Percentiles rank a stretch among this genome's conserved stretches.
Conservation (phyloP, 1,139 yeast genomes). For the Suhomyces wounanorum region DNA sequence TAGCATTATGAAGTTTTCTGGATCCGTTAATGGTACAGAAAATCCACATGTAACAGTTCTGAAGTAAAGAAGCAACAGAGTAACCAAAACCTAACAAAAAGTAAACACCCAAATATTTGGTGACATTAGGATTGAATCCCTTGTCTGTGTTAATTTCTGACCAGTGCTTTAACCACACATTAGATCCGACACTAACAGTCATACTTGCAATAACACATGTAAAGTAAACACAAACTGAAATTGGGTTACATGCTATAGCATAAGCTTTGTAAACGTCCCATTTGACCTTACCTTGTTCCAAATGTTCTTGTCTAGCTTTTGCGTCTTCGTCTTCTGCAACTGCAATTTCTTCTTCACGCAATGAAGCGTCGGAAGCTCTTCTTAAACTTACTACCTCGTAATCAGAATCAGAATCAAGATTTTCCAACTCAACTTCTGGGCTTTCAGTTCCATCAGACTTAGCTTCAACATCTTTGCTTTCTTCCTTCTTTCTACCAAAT, state of each 20-base stretch:
- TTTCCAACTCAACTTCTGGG: slow-evolving; percentile 12
- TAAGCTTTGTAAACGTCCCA: slow-evolving; percentile 84
- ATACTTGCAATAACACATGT: slow-evolving; percentile 55
- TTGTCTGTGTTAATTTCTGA: slow-evolving; percentile 77
- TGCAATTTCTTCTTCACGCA: slow-evolving; percentile 38
- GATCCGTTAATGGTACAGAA: slow-evolving; percentile 87
- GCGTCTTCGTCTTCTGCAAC: slow-evolving; percentile 47
- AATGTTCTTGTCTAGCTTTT: slow-evolving; percentile 63
- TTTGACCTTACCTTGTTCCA: slow-evolving; percentile 92
- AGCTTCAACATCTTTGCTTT: slow-evolving; percentile 13
- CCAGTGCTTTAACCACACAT: slow-evolving; percentile 96
- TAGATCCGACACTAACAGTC: slow-evolving; percentile 54
- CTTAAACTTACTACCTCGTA: slow-evolving; percentile 53
- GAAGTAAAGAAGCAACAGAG: slow-evolving; percentile 63
- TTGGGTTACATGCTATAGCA: slow-evolving; percentile 85
- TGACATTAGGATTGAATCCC: slow-evolving; percentile 72
- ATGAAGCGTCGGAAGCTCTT: slow-evolving; percentile 69
- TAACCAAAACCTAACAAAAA: slow-evolving; percentile 67
- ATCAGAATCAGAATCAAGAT: slow-evolving; percentile 19
- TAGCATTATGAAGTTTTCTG: slow-evolving; percentile 67
- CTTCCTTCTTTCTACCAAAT: slow-evolving; percentile 60
- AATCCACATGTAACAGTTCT: slow-evolving; percentile 75
- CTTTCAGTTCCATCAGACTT: slow-evolving; percentile 10
- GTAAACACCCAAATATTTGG: slow-evolving; percentile 73
- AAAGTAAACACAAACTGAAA: slow-evolving; percentile 61